phyloP scores from a whole-genome alignment of 83 land plant genomes.

The Thuja plicata region DNA sequence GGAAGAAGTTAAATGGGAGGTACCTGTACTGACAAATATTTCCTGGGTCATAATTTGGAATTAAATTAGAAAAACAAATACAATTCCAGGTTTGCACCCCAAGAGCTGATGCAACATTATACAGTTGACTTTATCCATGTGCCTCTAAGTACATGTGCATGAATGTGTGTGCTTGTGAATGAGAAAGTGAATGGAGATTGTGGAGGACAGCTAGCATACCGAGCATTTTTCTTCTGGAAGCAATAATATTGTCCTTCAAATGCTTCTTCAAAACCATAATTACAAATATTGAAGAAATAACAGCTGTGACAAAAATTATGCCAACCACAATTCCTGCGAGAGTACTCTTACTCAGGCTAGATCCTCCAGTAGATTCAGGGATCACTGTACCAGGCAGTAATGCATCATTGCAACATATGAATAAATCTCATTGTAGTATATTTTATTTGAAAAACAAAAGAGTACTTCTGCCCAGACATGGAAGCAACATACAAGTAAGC shows the following conservation, averaged over 20 bases:
- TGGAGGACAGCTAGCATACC: conserved; percentile 11
- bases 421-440: not conserved
- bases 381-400: not conserved
- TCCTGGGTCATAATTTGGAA: not conserved
- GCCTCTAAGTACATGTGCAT: not conserved
- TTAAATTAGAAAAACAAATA: not conserved
- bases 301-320: conserved; percentile 24
- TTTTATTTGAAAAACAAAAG: not conserved
- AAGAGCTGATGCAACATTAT: not conserved
- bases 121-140: not conserved
- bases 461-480: not conserved
- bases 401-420: not conserved
- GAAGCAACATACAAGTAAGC: not conserved
- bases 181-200: not conserved
- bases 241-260: not conserved
- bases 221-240: conserved; percentile 10
- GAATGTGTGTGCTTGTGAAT: not conserved
- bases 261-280: conserved; percentile 20
- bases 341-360: conserved; percentile 26
- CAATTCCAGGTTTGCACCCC: not conserved
- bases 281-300: conserved; percentile 17
- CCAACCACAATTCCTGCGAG: conserved; percentile 48
- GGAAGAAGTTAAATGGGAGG: not conserved
- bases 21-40: not conserved
- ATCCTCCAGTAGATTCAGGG: not conserved